A percentile compares a stretch with the other conserved stretches of the same genome.
Evolutionary conservation across 306 rosid species (phyloP).

Genomic region (Potentilla sterilis): DNA sequence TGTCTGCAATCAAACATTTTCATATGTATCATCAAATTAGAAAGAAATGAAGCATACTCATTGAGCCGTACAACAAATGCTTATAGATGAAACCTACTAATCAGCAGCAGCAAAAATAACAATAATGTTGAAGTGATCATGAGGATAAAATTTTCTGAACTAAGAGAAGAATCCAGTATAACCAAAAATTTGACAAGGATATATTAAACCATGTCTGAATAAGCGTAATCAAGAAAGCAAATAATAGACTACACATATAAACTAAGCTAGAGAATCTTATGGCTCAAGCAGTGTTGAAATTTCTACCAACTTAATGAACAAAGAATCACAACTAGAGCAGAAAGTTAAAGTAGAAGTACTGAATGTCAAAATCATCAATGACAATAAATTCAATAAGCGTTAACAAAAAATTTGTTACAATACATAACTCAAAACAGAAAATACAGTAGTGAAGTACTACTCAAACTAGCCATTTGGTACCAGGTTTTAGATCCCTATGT

Average conservation of each 20-base stretch:
- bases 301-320: background rate
- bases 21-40: background rate
- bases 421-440: slow-evolving; percentile 16
- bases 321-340: slow-evolving; percentile 2
- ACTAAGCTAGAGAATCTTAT: slow-evolving; percentile 2
- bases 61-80: slow-evolving; percentile 6
- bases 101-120: background rate
- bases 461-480: slow-evolving; percentile 39
- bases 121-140: background rate
- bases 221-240: slow-evolving; percentile 1
- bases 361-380: background rate
- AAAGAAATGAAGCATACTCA: background rate
- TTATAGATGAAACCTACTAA: background rate
- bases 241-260: background rate
- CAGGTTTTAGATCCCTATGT: slow-evolving; percentile 96
- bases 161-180: background rate
- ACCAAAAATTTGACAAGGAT: background rate
- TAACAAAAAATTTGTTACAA: background rate
- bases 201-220: background rate
- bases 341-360: background rate
- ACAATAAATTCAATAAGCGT: background rate
- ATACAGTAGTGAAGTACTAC: slow-evolving; percentile 7
- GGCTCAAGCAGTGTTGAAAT: slow-evolving; percentile 2
- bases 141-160: background rate
- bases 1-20: slow-evolving; percentile 56